Evolutionary conservation across 2,329 filamentous ascomycete genomes (phyloP).

Genomic region (Xylariaceae sp.): DNA sequence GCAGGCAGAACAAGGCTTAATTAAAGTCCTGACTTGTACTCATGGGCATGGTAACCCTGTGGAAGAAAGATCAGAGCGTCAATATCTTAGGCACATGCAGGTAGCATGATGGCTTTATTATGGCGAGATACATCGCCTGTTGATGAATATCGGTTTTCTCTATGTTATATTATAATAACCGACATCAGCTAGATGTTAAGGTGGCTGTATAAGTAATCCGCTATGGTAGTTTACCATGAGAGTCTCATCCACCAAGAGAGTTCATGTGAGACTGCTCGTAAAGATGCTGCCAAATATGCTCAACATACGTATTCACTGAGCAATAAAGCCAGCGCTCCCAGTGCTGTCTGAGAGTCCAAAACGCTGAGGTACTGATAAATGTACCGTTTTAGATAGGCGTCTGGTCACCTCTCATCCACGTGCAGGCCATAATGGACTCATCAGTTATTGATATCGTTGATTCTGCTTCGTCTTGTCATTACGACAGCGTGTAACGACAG

Average conservation of each 20-base stretch:
- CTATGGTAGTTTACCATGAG: neutral
- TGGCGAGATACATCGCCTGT: neutral
- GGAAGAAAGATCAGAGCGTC: too few relatives aligned
- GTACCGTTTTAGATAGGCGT: too few relatives aligned
- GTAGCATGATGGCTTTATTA: neutral
- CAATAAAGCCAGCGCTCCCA: neutral
- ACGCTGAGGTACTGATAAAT: neutral
- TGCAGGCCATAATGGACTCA: neutral
- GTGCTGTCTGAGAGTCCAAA: neutral
- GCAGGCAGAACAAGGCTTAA: conserved; percentile 3
- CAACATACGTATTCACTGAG: neutral
- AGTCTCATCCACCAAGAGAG: neutral
- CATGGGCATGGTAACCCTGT: neutral
- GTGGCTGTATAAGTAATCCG: conserved; percentile 2
- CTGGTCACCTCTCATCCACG: too few relatives aligned
- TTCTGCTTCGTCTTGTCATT: neutral
- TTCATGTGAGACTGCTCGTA: neutral
- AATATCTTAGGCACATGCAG: neutral
- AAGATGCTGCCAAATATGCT: neutral
- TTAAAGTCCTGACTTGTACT: neutral
- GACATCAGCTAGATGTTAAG: neutral
- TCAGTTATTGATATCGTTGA: neutral
- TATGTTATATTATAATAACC: neutral
- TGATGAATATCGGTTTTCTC: neutral
- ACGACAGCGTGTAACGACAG: too few relatives aligned